Evolutionary conservation across 805 yeast species (phyloP), one percentile per base, ranked within the genome.

Genomic region (Sugiyamaella americana): DNA sequence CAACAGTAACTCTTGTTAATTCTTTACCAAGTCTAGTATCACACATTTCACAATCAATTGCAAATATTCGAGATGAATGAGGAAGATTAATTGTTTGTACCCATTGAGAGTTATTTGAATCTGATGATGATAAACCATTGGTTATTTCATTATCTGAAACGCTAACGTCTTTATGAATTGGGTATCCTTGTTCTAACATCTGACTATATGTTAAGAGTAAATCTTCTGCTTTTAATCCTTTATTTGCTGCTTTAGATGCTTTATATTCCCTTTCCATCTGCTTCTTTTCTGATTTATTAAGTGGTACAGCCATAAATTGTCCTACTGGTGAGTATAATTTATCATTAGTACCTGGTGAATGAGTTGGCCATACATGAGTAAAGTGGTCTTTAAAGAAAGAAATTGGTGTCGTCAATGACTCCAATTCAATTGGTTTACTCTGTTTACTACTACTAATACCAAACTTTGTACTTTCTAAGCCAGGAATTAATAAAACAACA

Each of bases 41-140:
- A 61, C 96, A 87, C 87, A 91, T 93, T 65, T 91, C 98, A 70
- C 98, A 93, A 65, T 91, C 98, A 17, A 93, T 54, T 0, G 95
- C 93, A 66, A 78, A 87, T 0, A 84, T 77, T 47, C 72, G 30
- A 45, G 22, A 79, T 0, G 84, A 74, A 50, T 43, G 18, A 2
- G 41, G 40, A 2, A 78, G 75, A 1, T 58, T 46, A 11, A 35
- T 53, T 0, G 95, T 83, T 37, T 76, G 76, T 1, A 68, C 72
- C 81, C 84, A 84, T 43, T 6, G 37, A 26, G 3, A 17, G 21
- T 6, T 11, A 16, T 17, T 20, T 21, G 13, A 65, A 32, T 45
- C 51, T 26, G 8, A 13, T 8, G 32, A 8, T 26, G 32, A 8
- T 26, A 8, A 8, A 8, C 8, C 32, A 8, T 8, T 13, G 8